phyloP scores from a whole-genome alignment of 2,329 filamentous ascomycete species.

The Coniochaeta ligniaria region DNA sequence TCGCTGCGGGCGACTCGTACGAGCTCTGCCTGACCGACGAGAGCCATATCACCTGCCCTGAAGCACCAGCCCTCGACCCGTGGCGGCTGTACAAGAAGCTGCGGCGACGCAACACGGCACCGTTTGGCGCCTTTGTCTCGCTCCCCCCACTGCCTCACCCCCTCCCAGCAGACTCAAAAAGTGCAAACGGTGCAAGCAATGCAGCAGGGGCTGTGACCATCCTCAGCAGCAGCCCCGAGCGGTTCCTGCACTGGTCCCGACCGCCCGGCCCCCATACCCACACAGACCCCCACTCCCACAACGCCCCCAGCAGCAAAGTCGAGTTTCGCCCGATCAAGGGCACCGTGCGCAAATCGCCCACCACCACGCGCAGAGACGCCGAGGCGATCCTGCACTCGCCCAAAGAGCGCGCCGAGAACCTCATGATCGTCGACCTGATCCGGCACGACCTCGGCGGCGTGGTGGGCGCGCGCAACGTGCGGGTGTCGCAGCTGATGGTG shows the following conservation, averaged over 20 bases:
- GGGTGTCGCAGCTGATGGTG: slow-evolving; percentile 70
- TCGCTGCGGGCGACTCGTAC: slow-evolving; percentile 75
- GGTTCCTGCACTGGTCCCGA: slow-evolving; percentile 70
- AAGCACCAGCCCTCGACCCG: slow-evolving; percentile 8
- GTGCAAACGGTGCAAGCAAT: too few relatives aligned
- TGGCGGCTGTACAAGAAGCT: too few relatives aligned
- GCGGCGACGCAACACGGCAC: not conserved
- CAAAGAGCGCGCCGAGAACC: slow-evolving; percentile 91
- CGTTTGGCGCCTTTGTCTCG: not conserved
- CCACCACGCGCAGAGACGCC: slow-evolving; percentile 63
- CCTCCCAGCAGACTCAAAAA: too few relatives aligned
- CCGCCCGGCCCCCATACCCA: too few relatives aligned
- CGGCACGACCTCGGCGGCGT: slow-evolving; percentile 86
- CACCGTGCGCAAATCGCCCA: slow-evolving; percentile 72
- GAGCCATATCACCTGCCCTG: slow-evolving; percentile 49
- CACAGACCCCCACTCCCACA: slow-evolving; percentile 38
- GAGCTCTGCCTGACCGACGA: slow-evolving; percentile 78
- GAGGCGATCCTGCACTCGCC: slow-evolving; percentile 66
- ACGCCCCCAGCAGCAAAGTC: too few relatives aligned
- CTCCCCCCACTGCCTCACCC: slow-evolving; percentile 27
- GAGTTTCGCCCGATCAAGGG: slow-evolving; percentile 94
- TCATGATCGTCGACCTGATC: slow-evolving; percentile 98
- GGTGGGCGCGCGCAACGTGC: slow-evolving; percentile 65
- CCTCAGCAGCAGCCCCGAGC: slow-evolving; percentile 78
- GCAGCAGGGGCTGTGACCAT: slow-evolving; percentile 63